Conservation (phyloP, 2,329 filamentous ascomycete genomes). For the Byssoonygena ceratinophila region DNA sequence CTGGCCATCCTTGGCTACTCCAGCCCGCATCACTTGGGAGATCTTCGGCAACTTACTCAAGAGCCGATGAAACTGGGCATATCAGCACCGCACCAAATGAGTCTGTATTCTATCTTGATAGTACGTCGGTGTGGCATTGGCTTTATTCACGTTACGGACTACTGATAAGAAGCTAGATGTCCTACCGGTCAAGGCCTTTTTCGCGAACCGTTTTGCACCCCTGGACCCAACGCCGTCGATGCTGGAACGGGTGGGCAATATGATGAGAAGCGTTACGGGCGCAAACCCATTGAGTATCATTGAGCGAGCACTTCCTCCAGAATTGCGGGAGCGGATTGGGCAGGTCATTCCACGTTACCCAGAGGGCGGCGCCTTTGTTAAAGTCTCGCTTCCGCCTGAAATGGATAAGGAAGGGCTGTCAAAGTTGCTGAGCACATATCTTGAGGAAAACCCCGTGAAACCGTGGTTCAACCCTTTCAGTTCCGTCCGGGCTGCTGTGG, state of each 20-base stretch:
- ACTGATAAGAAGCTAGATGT: conserved; percentile 48
- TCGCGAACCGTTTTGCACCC: conserved; percentile 47
- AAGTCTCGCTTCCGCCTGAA: conserved; percentile 53
- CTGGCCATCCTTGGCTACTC: neutral
- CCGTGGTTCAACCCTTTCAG: conserved; percentile 86
- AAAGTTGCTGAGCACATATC: conserved; percentile 49
- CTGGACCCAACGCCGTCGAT: conserved; percentile 37
- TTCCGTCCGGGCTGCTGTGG: conserved; percentile 58
- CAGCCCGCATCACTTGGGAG: neutral
- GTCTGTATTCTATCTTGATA: conserved; percentile 81
- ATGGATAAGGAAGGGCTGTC: conserved; percentile 47
- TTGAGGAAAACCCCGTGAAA: conserved; percentile 61
- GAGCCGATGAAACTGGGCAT: conserved; percentile 49
- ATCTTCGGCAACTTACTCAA: conserved; percentile 7
- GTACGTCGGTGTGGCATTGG: conserved; percentile 39
- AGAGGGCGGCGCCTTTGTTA: conserved; percentile 89
- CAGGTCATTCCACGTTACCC: conserved; percentile 76
- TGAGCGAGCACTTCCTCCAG: conserved; percentile 52
- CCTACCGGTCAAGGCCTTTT: conserved; percentile 67
- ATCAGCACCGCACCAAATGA: conserved; percentile 68
- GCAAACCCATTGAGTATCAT: conserved; percentile 48
- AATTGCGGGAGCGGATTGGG: conserved; percentile 57
- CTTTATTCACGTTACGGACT: neutral
- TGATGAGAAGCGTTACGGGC: conserved; percentile 42
- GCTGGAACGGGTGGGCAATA: conserved; percentile 39